Percentiles rank a stretch among this genome's conserved stretches.
Evolutionary conservation across 306 rosid species (phyloP).

Genomic region (Erythrophleum fordii): DNA sequence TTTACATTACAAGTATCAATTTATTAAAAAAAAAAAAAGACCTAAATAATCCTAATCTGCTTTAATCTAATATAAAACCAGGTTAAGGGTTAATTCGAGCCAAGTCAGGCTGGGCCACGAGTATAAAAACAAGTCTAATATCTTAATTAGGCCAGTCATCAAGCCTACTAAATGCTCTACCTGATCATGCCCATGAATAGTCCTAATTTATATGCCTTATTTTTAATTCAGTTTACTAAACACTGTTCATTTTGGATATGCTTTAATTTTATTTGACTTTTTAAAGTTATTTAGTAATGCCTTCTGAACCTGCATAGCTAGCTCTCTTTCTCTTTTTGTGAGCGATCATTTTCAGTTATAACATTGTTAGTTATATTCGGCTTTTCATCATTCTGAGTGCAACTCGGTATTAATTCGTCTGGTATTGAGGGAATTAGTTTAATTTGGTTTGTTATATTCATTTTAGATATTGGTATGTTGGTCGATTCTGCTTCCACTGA

Average conservation of each 20-base stretch:
- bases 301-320: neutral
- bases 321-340: neutral
- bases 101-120: too few relatives aligned
- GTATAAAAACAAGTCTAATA: too few relatives aligned
- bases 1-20: too few relatives aligned
- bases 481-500: constrained; percentile 5
- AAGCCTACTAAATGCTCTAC: too few relatives aligned
- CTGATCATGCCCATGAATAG: too few relatives aligned
- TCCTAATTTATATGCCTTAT: neutral
- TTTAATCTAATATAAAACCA: too few relatives aligned
- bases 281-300: neutral
- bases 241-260: neutral
- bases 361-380: neutral
- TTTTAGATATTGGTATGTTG: neutral
- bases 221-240: neutral
- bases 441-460: neutral
- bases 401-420: neutral
- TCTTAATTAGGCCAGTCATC: too few relatives aligned
- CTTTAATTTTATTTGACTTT: neutral
- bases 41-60: too few relatives aligned
- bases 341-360: neutral
- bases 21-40: too few relatives aligned
- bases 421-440: neutral
- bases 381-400: neutral
- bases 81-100: too few relatives aligned